Percentiles rank a stretch among this genome's conserved stretches.
These are phyloP conservation scores for Asterella californica DNA, from an alignment of 225 moss, liverwort and hornwort species.

Conservation along the genomic window DNA sequence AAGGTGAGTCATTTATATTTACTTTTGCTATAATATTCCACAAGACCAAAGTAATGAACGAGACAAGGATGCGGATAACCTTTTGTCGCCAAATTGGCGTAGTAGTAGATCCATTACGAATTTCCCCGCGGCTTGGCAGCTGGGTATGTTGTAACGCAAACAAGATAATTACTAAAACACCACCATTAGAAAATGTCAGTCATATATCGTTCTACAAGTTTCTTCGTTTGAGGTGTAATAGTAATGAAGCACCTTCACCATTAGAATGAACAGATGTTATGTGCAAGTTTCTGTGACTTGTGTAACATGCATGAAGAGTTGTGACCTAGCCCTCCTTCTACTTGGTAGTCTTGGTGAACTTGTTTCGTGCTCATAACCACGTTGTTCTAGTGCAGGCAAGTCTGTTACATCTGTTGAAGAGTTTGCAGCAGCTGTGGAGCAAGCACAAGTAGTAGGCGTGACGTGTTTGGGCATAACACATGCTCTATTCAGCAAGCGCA, in stretches of 20 bases:
- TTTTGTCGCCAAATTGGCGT: too few relatives aligned
- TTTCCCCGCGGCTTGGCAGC: too few relatives aligned
- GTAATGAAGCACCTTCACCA: background rate
- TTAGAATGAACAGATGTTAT: background rate
- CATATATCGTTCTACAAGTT: background rate
- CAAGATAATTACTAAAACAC: background rate
- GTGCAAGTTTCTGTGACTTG: background rate
- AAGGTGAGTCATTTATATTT: slow-evolving; percentile 29
- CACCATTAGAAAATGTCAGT: background rate
- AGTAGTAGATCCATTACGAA: too few relatives aligned
- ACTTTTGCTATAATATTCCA: background rate
- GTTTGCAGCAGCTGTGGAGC: slow-evolving; percentile 37
- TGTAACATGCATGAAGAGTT: too few relatives aligned
- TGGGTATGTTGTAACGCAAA: background rate
- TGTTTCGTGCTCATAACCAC: background rate
- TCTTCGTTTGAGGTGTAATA: background rate
- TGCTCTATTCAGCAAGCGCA: slow-evolving; percentile 49
- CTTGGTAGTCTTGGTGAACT: background rate
- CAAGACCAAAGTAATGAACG: too few relatives aligned
- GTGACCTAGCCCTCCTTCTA: background rate
- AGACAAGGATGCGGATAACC: too few relatives aligned
- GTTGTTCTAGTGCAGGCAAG: slow-evolving; percentile 22
- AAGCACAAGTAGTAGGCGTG: slow-evolving; percentile 50
- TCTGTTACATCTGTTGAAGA: slow-evolving; percentile 40
- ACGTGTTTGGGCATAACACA: slow-evolving; percentile 53